Evolutionary conservation across 169 alveolate genomes (phyloP), one percentile per base, ranked within the genome.

Genomic region (Cryptosporidium ryanae): DNA sequence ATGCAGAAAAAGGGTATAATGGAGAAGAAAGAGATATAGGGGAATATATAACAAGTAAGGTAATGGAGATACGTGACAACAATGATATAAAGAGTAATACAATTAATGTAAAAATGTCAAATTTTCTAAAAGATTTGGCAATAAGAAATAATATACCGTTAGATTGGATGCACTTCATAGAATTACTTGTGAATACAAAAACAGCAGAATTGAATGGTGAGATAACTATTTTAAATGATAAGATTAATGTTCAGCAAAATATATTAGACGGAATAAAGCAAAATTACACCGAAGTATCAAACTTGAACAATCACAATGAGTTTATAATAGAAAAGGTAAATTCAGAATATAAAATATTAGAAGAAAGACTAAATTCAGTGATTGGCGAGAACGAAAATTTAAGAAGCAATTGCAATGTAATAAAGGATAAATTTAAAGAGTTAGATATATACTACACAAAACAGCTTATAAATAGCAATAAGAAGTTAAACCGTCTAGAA

Each of bases 81-180:
- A 50, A 59, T 31, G 44, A 29, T 2, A 10, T 68, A 12, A 31
- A 15, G 6, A 43, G 65, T 6, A 8, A 23, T 17, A 68, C 29
- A 49, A 17, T 68, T n/a, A 15, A 68, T 27, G 50, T 50, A 7
- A 49, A 68, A 31, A 15, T 68, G 21, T 17, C 38, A 17, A n/a
- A 29, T 15, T 68, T 68, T 34, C 31, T 68, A 29, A 68, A 68
- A 50, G 83, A 68, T 25, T 17, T 68, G 43, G 83, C 66, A 17
- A 12, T 68, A 5, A 50, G 43, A 55, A 68, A 68, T 7, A 52
- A 27, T 6, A 52, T 68, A 29, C 83, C 83, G 17, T 48, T 68
- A n/a, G 83, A 68, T 34, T 68, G 83, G 83, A 23, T 68, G 49
- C 83, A 68, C 10, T 68, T 68, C 32, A 27, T 68, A 17, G 83